A percentile compares a stretch with the other conserved stretches of the same genome.
These are phyloP conservation scores for Trifolium pratense DNA, from an alignment of 306 rosid genomes.

Conservation along the genomic window DNA sequence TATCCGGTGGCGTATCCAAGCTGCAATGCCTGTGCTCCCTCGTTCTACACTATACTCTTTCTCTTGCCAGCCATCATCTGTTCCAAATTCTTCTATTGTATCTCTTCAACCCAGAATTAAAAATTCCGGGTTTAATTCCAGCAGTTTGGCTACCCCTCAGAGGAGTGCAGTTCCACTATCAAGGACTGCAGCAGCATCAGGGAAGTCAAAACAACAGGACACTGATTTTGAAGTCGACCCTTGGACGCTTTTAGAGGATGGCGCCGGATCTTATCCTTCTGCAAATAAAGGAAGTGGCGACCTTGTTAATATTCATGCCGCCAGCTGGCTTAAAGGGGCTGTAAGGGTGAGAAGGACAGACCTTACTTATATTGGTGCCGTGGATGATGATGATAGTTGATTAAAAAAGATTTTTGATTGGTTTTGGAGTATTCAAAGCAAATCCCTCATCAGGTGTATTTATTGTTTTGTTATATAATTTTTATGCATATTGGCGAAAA, in stretches of 20 bases:
- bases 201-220: slow-evolving; percentile 75
- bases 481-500: slow-evolving; percentile 52
- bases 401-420: slow-evolving; percentile 49
- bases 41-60: slow-evolving; percentile 59
- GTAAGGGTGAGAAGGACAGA: slow-evolving; percentile 87
- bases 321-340: slow-evolving; percentile 93
- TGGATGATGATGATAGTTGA: slow-evolving; percentile 92
- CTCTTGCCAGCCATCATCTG: slow-evolving; percentile 77
- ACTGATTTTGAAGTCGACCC: slow-evolving; percentile 80
- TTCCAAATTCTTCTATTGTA: slow-evolving; percentile 59
- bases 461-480: slow-evolving; percentile 28
- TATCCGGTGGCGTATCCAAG: slow-evolving; percentile 85
- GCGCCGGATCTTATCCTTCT: slow-evolving; percentile 79
- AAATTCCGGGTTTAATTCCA: slow-evolving; percentile 49
- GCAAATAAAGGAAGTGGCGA: slow-evolving; percentile 72
- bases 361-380: slow-evolving; percentile 80
- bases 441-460: slow-evolving; percentile 54
- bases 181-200: slow-evolving; percentile 49
- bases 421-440: slow-evolving; percentile 46
- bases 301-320: slow-evolving; percentile 73
- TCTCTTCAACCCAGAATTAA: slow-evolving; percentile 59
- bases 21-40: slow-evolving; percentile 80
- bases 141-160: slow-evolving; percentile 55
- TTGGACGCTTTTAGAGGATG: slow-evolving; percentile 89
- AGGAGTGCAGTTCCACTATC: slow-evolving; percentile 53